Evolutionary conservation across 345 rosid species (phyloP).

Genomic region (Garcia nutans): DNA sequence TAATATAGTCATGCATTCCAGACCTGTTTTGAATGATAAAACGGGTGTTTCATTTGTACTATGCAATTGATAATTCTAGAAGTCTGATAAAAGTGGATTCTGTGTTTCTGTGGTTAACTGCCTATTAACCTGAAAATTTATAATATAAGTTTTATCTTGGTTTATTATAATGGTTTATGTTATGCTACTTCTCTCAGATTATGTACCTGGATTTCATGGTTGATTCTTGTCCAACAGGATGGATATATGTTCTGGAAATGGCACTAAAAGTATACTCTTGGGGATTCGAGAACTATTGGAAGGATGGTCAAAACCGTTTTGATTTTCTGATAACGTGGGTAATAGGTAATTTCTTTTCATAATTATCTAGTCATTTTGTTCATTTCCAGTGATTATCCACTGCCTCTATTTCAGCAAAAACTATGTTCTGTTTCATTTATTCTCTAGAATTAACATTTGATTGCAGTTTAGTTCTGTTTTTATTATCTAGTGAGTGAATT

Average conservation of each 20-base stretch:
- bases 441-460: not conserved
- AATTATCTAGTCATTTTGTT: not conserved
- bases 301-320: slow-evolving; percentile 91
- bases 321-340: slow-evolving; percentile 88
- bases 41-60: too few relatives aligned
- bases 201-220: slow-evolving; percentile 19
- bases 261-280: slow-evolving; percentile 78
- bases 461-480: not conserved
- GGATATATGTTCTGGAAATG: slow-evolving; percentile 98
- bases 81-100: not conserved
- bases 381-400: not conserved
- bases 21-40: too few relatives aligned
- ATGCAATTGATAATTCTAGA: too few relatives aligned
- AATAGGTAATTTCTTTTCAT: slow-evolving; percentile 54
- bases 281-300: slow-evolving; percentile 92
- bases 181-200: not conserved
- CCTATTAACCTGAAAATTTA: slow-evolving; percentile 3
- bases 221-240: slow-evolving; percentile 52
- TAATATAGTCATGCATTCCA: too few relatives aligned
- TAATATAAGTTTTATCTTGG: slow-evolving; percentile 6
- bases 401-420: not conserved
- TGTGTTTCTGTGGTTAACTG: not conserved
- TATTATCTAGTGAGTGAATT: not conserved
- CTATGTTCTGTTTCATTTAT: not conserved
- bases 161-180: not conserved